Percentiles rank a stretch among this genome's conserved stretches.
Evolutionary conservation across 148 eudicot genomes (phyloP).

Genomic region (Nepenthes mirabilis): DNA sequence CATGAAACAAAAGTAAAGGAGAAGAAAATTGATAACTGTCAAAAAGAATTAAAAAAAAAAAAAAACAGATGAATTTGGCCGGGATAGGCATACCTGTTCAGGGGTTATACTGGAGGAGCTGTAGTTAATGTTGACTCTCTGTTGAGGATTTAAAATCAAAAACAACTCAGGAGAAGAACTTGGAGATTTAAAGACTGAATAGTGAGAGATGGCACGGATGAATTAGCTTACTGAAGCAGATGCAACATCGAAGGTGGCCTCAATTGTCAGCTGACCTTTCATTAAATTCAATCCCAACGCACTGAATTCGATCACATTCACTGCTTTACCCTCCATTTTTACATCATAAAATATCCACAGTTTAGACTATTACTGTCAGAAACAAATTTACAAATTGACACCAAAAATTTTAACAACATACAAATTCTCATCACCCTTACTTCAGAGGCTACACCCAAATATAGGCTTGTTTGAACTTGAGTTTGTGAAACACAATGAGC

Average conservation of each 20-base stretch:
- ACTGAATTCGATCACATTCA: slow-evolving; percentile 66
- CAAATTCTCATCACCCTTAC: too few relatives aligned
- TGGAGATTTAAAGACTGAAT: neutral
- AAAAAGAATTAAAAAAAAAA: too few relatives aligned
- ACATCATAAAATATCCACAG: slow-evolving; percentile 15
- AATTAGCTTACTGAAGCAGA: slow-evolving; percentile 51
- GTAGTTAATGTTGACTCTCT: slow-evolving; percentile 61
- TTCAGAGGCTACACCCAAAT: too few relatives aligned
- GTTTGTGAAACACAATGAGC: neutral
- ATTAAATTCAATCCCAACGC: slow-evolving; percentile 68
- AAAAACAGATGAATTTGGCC: neutral
- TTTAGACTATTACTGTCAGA: neutral
- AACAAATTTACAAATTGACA: neutral
- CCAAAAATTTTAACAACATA: neutral
- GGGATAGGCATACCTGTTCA: slow-evolving; percentile 28
- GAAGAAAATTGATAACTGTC: too few relatives aligned
- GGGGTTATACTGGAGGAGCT: slow-evolving; percentile 45
- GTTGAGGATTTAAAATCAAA: slow-evolving; percentile 9
- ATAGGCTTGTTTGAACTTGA: neutral
- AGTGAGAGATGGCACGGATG: neutral
- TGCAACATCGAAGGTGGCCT: slow-evolving; percentile 50
- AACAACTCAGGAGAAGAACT: neutral
- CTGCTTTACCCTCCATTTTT: slow-evolving; percentile 94
- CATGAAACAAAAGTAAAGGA: neutral
- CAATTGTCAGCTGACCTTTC: slow-evolving; percentile 63